phyloP scores from a whole-genome alignment of 768 basidiomycete species.

The Clitopilus hobsonii region DNA sequence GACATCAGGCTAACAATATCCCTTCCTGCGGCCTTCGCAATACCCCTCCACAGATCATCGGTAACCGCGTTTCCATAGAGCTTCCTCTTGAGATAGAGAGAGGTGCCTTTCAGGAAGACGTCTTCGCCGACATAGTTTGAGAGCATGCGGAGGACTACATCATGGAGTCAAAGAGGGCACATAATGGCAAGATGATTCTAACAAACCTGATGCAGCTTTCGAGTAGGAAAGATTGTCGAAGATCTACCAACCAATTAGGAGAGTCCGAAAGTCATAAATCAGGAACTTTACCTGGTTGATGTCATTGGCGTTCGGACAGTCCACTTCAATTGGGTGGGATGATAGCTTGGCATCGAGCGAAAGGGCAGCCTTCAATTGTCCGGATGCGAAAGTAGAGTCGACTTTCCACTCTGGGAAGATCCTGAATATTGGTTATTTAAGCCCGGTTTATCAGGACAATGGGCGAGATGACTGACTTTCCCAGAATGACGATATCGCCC shows the following conservation, averaged over 20 bases:
- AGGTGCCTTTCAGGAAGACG: conserved; percentile 81
- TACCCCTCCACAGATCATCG: conserved; percentile 83
- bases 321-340: conserved; percentile 91
- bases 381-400: conserved; percentile 76
- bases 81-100: conserved; percentile 86
- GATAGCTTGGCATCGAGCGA: conserved; percentile 79
- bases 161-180: background rate
- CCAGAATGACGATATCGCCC: conserved; percentile 84
- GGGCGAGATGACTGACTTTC: no score
- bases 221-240: conserved; percentile 88
- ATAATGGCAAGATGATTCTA: background rate
- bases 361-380: conserved; percentile 72
- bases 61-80: conserved; percentile 84
- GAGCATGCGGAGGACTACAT: conserved; percentile 84
- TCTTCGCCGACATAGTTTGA: conserved; percentile 86
- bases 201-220: conserved; percentile 71
- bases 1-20: conserved; percentile 83
- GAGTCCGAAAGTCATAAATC: background rate
- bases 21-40: conserved; percentile 65
- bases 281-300: conserved; percentile 59
- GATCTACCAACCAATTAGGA: conserved; percentile 43
- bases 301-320: conserved; percentile 80
- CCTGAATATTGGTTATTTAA: no score
- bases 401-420: conserved; percentile 86
- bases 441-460: no score